Conservation (phyloP, 2,329 filamentous ascomycete genomes). For the Aurifilum marmelostoma region DNA sequence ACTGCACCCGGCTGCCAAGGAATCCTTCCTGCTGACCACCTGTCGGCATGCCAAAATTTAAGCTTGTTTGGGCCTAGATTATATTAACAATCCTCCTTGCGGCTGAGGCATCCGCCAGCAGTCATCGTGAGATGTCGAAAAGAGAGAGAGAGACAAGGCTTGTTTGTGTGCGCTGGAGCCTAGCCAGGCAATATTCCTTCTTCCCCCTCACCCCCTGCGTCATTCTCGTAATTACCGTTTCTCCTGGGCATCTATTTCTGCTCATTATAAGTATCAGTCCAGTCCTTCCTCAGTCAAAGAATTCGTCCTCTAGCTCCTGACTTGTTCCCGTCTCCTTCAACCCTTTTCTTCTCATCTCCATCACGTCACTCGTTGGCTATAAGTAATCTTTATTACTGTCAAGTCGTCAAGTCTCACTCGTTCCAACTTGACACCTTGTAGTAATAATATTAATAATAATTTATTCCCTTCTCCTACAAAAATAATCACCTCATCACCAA, state of each 20-base stretch:
- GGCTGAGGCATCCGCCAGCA: slow-evolving; percentile 1
- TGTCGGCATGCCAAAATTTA: not conserved
- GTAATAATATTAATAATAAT: not conserved
- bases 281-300: not conserved
- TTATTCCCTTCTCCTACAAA: not conserved
- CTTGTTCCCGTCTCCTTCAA: not conserved
- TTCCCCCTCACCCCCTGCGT: not conserved
- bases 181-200: not conserved
- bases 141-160: not conserved
- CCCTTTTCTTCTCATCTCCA: not conserved
- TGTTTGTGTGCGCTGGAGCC: not conserved
- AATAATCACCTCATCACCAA: slow-evolving; percentile 1
- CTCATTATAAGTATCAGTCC: not conserved
- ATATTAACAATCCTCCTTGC: slow-evolving; percentile 5
- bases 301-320: not conserved
- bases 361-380: slow-evolving; percentile 2
- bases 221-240: not conserved
- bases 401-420: not conserved
- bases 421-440: not conserved
- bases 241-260: not conserved
- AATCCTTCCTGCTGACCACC: not conserved
- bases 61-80: slow-evolving; percentile 6
- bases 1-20: not conserved
- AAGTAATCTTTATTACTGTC: not conserved
- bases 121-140: not conserved